phyloP scores from a whole-genome alignment of 2,329 filamentous ascomycete genomes.

The Aspergillus fumigatus region DNA sequence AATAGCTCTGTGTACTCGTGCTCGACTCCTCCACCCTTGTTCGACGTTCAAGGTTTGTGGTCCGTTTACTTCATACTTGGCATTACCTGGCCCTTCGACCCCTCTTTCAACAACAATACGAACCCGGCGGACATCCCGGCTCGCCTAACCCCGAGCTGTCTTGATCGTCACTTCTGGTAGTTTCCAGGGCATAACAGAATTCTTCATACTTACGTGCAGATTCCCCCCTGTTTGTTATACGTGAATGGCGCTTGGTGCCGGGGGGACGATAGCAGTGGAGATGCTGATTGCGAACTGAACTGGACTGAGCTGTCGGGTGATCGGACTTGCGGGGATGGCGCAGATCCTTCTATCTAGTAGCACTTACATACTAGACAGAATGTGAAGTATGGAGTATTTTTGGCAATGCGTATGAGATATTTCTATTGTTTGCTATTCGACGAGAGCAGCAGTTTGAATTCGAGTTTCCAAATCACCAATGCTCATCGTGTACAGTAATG shows the following conservation, averaged over 20 bases:
- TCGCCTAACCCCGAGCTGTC: neutral
- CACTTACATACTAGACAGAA: neutral
- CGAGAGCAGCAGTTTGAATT: neutral
- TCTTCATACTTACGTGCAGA: neutral
- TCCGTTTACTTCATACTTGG: neutral
- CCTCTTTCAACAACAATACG: neutral
- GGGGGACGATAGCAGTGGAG: no score
- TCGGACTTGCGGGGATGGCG: no score
- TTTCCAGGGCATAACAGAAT: neutral
- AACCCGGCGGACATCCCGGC: neutral
- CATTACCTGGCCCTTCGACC: no score
- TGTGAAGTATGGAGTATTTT: neutral
- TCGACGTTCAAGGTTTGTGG: neutral
- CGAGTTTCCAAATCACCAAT: neutral
- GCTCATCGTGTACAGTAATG: no score
- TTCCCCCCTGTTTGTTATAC: neutral
- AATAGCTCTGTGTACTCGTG: neutral
- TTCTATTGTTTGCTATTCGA: no score
- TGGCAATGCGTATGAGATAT: no score
- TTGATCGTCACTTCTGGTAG: neutral
- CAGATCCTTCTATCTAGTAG: no score
- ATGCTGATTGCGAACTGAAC: neutral
- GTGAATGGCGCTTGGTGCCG: neutral
- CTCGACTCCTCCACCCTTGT: neutral
- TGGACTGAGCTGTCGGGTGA: no score